Conservation (phyloP, 257 asterid genomes). For the Capsicum rhomboideum region DNA sequence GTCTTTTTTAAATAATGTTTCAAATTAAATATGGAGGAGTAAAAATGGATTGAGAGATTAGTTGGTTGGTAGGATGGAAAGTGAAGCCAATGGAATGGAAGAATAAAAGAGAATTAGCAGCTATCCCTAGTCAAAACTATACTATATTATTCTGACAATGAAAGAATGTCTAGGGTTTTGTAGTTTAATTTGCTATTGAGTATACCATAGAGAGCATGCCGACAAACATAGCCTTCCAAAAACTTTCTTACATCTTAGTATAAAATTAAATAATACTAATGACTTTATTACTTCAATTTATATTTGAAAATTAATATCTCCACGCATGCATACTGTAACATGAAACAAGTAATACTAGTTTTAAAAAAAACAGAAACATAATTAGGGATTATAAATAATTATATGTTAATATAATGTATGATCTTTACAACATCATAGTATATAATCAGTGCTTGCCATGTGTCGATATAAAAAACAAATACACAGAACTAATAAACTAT, state of each 20-base stretch:
- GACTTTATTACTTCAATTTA: neutral
- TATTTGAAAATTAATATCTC: slow-evolving; percentile 4
- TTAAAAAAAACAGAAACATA: neutral
- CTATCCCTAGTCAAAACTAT: slow-evolving; percentile 6
- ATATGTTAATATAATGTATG: neutral
- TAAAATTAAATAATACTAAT: neutral
- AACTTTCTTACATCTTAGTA: neutral
- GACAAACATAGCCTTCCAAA: slow-evolving; percentile 12
- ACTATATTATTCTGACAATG: slow-evolving; percentile 1
- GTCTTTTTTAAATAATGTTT: no score
- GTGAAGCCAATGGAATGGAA: slow-evolving; percentile 17
- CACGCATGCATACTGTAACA: slow-evolving; percentile 30
- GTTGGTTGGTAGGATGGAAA: neutral
- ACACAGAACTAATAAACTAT: neutral
- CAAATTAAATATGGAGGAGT: no score
- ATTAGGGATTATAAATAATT: neutral
- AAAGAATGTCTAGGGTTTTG: slow-evolving; percentile 3
- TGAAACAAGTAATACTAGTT: neutral
- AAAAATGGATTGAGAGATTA: no score
- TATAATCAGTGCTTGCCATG: neutral
- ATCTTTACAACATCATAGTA: neutral
- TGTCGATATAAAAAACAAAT: neutral
- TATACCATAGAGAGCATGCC: neutral
- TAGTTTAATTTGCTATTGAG: neutral
- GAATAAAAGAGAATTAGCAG: slow-evolving; percentile 6